These are phyloP conservation scores for Pichia inconspicua DNA, from an alignment of 1,139 yeast genomes.

Conservation along the genomic window DNA sequence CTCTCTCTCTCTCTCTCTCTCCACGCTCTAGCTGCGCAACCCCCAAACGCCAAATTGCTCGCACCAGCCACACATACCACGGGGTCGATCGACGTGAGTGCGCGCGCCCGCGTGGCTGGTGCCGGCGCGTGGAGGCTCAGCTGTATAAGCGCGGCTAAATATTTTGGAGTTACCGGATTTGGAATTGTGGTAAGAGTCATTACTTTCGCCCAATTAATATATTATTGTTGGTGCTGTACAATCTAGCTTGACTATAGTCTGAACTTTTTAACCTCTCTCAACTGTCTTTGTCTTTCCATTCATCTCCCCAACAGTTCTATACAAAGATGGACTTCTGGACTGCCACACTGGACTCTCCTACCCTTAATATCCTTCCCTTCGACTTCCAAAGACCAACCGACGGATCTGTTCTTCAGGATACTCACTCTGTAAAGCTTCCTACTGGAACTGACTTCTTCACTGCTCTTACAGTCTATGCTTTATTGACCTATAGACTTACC, in stretches of 20 bases:
- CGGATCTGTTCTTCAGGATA: slow-evolving; percentile 61
- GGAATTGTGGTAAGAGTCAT: not conserved
- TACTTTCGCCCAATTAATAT: no score
- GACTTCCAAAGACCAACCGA: slow-evolving; percentile 79
- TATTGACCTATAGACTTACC: slow-evolving; percentile 68
- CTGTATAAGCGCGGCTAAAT: not conserved
- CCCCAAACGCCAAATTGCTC: no score
- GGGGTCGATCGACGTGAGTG: not conserved
- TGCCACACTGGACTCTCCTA: slow-evolving; percentile 64
- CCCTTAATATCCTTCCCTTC: slow-evolving; percentile 79
- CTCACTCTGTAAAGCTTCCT: slow-evolving; percentile 36
- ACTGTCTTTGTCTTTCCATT: no score
- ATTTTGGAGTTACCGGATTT: not conserved
- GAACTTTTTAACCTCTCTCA: no score
- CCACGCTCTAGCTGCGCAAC: no score
- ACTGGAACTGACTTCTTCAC: slow-evolving; percentile 35
- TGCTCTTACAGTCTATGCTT: slow-evolving; percentile 63
- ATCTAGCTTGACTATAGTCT: no score
- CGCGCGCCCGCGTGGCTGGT: not conserved
- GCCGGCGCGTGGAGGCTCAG: no score
- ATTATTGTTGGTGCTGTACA: no score
- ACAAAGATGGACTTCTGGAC: slow-evolving; percentile 46
- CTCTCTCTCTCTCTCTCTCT: no score
- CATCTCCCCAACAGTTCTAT: no score
- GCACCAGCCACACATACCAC: no score